These are phyloP conservation scores for Mycena leptocephala DNA, from an alignment of 768 basidiomycete species.

Conservation along the genomic window DNA sequence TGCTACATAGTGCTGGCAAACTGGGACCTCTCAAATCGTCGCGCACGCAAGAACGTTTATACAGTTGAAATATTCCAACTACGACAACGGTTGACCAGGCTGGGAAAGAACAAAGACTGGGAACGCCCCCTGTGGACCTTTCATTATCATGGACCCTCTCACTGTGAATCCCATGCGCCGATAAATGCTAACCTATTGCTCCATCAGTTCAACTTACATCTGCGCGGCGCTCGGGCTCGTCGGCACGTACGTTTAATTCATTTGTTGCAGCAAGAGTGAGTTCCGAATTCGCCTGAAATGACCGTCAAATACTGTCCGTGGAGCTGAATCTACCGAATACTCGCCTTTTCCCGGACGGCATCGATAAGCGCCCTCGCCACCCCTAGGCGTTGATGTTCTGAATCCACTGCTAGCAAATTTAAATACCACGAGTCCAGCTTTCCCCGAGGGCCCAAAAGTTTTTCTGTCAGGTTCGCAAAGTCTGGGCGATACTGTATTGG, in stretches of 20 bases:
- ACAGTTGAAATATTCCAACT: too few species aligned
- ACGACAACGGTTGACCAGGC: background rate
- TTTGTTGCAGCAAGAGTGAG: slow-evolving; percentile 33
- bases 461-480: slow-evolving; percentile 34
- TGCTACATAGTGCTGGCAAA: too few species aligned
- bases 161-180: slow-evolving; percentile 27
- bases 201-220: background rate
- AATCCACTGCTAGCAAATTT: slow-evolving; percentile 33
- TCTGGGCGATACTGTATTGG: slow-evolving; percentile 26
- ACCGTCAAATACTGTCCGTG: background rate
- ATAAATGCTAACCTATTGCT: slow-evolving; percentile 27
- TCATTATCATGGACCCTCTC: slow-evolving; percentile 25
- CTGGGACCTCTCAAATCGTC: too few species aligned
- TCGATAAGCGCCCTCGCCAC: slow-evolving; percentile 29
- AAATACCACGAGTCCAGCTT: slow-evolving; percentile 35
- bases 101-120: slow-evolving; percentile 30
- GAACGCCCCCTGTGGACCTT: slow-evolving; percentile 20
- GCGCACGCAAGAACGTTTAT: too few species aligned
- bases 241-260: slow-evolving; percentile 29
- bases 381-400: slow-evolving; percentile 20
- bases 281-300: slow-evolving; percentile 17
- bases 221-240: too few species aligned
- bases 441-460: slow-evolving; percentile 30
- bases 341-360: slow-evolving; percentile 24
- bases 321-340: background rate